These are phyloP conservation scores for Isatis lusitanica DNA, from an alignment of 441 rosid genomes.

Conservation along the genomic window DNA sequence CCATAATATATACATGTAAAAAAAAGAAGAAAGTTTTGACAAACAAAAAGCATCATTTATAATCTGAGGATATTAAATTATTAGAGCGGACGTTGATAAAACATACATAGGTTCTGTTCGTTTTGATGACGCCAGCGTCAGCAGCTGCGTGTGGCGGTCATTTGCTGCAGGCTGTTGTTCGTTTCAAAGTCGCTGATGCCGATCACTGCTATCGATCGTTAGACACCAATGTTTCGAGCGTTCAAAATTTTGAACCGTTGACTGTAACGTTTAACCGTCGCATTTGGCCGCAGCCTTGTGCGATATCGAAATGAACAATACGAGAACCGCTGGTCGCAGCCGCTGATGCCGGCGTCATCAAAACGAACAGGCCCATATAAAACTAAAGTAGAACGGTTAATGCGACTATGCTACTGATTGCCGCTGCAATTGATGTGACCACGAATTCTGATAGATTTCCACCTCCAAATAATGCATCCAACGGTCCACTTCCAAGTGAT, in stretches of 20 bases:
- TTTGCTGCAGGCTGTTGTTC: too few species aligned
- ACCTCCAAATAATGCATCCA: slow-evolving; percentile 40
- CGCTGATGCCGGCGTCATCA: too few species aligned
- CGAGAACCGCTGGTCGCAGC: too few species aligned
- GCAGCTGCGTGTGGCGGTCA: too few species aligned
- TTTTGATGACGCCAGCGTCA: too few species aligned
- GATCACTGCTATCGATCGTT: too few species aligned
- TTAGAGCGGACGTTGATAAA: not conserved
- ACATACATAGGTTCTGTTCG: not conserved
- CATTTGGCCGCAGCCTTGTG: too few species aligned
- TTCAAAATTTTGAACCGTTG: too few species aligned
- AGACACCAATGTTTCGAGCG: too few species aligned
- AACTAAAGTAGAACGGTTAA: slow-evolving; percentile 50
- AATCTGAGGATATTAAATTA: not conserved
- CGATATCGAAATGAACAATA: too few species aligned
- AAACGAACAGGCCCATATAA: not conserved
- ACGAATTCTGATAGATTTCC: slow-evolving; percentile 49
- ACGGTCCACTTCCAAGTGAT: slow-evolving; percentile 39
- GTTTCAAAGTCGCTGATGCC: too few species aligned
- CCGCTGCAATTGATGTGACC: slow-evolving; percentile 60
- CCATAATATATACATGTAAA: not conserved
- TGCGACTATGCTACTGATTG: slow-evolving; percentile 47
- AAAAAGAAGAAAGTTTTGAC: not conserved
- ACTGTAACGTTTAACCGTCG: too few species aligned
- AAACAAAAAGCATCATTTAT: not conserved